These are phyloP conservation scores for Trichoderma reesei DNA, from an alignment of 495 filamentous ascomycete genomes.

Conservation along the genomic window DNA sequence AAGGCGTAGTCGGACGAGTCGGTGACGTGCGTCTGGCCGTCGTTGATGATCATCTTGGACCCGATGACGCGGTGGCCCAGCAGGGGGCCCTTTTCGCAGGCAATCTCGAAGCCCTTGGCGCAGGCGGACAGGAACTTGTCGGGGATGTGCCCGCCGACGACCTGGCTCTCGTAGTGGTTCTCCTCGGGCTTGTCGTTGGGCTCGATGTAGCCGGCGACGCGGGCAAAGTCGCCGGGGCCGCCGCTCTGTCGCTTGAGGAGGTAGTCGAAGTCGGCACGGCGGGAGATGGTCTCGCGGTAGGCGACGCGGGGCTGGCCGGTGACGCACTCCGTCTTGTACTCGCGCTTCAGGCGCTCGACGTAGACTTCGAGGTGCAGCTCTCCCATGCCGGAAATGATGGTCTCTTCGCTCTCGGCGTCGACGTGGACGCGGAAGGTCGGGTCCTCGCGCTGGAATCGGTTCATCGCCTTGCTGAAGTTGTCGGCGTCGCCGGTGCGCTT, in stretches of 20 bases:
- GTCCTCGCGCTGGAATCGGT: conserved; percentile 96
- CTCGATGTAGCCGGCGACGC: conserved; percentile 88
- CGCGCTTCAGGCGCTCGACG: conserved; percentile 93
- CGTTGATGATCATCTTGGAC: conserved; percentile 82
- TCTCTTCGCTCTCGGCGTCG: conserved; percentile 83
- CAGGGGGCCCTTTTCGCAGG: conserved; percentile 80
- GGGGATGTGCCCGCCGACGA: conserved; percentile 82
- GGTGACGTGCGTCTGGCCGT: conserved; percentile 95
- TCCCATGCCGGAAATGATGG: conserved; percentile 98
- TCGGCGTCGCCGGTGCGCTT: conserved; percentile 85
- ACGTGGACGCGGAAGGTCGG: conserved; percentile 94
- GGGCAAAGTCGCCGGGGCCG: conserved; percentile 91
- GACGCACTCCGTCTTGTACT: conserved; percentile 90
- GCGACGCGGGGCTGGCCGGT: conserved; percentile 97
- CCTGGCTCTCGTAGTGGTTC: conserved; percentile 78
- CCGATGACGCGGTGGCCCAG: conserved; percentile 92
- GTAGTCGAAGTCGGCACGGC: conserved; percentile 76
- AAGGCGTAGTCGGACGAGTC: conserved; percentile 99
- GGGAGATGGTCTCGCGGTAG: conserved; percentile 87
- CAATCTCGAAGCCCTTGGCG: conserved; percentile 84
- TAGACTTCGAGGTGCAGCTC: conserved; percentile 97
- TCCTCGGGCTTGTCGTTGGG: conserved; percentile 60
- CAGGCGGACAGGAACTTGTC: conserved; percentile 96
- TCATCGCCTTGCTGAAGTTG: conserved; percentile 98
- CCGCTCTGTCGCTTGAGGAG: conserved; percentile 93